Conservation (phyloP, 805 yeast species). For the Starmerella tilneyi region DNA sequence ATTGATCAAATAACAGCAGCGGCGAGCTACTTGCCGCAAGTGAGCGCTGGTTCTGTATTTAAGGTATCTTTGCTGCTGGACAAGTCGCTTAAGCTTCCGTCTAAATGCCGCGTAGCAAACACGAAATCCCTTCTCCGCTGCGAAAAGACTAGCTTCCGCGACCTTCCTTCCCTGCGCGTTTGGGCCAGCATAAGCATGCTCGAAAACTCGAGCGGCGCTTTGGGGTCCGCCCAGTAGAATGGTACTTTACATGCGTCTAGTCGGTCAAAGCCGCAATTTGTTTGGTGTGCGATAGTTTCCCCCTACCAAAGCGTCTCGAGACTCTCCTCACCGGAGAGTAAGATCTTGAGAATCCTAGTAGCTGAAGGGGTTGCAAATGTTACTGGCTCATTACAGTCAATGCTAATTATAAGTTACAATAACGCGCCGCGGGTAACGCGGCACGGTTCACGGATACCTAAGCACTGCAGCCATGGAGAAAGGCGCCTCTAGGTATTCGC, state of each 20-base stretch:
- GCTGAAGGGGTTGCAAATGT: no score
- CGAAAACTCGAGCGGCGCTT: not conserved
- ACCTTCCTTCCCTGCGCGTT: not conserved
- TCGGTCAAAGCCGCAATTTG: no score
- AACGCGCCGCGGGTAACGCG: not conserved
- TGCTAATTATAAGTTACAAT: slow-evolving; percentile 8
- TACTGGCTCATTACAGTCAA: not conserved
- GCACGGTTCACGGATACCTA: no score
- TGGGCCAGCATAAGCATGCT: not conserved
- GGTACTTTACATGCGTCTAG: no score
- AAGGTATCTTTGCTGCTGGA: not conserved
- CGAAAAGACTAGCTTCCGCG: not conserved
- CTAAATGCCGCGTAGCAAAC: not conserved
- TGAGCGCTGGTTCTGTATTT: not conserved
- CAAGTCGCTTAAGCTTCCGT: not conserved
- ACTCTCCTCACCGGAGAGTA: no score
- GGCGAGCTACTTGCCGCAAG: not conserved
- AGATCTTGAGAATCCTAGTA: no score
- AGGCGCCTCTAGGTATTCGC: no score
- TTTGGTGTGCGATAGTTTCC: no score
- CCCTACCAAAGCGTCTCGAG: no score
- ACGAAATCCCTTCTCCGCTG: not conserved
- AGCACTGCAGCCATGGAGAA: no score
- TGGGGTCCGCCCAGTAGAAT: not conserved
- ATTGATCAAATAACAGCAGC: slow-evolving; percentile 2